phyloP scores from a whole-genome alignment of 495 filamentous ascomycete species.

The Aspergillus asperescens region DNA sequence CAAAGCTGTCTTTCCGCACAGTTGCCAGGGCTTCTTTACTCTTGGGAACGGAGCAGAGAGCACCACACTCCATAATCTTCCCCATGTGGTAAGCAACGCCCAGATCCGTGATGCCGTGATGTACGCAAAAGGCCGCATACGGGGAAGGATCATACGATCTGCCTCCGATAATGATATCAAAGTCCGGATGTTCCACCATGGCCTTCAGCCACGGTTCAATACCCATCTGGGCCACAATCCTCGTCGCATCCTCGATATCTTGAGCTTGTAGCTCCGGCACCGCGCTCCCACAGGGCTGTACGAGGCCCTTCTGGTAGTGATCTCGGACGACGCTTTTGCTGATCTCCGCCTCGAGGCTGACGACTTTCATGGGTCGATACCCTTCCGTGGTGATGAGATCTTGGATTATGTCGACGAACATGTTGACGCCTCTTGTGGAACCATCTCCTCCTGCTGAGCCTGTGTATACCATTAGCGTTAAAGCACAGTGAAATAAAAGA shows the following conservation, averaged over 20 bases:
- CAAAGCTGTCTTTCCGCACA: background rate
- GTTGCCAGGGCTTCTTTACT: conserved; percentile 32
- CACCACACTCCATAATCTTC: conserved; percentile 51
- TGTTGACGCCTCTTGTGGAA: conserved; percentile 37
- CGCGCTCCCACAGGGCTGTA: conserved; percentile 24
- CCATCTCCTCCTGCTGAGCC: conserved; percentile 48
- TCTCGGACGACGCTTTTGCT: conserved; percentile 16
- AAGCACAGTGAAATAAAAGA: background rate
- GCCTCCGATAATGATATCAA: conserved; percentile 40
- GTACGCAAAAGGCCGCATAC: conserved; percentile 40
- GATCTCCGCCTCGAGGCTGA: conserved; percentile 37
- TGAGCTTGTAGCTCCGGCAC: conserved; percentile 19
- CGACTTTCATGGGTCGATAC: conserved; percentile 34
- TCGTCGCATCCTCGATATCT: background rate
- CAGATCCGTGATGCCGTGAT: conserved; percentile 15
- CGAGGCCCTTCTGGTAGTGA: conserved; percentile 20
- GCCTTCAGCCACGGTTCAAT: background rate
- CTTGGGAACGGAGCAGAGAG: conserved; percentile 42
- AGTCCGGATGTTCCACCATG: conserved; percentile 26
- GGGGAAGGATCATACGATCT: conserved; percentile 48
- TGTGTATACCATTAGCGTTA: no score
- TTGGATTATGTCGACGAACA: conserved; percentile 35
- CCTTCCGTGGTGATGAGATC: conserved; percentile 21
- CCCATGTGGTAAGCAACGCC: conserved; percentile 46
- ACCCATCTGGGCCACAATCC: background rate